Evolutionary conservation across 2,329 filamentous ascomycete genomes (phyloP), one percentile per base, ranked within the genome.

Genomic region (Truncatella angustata): DNA sequence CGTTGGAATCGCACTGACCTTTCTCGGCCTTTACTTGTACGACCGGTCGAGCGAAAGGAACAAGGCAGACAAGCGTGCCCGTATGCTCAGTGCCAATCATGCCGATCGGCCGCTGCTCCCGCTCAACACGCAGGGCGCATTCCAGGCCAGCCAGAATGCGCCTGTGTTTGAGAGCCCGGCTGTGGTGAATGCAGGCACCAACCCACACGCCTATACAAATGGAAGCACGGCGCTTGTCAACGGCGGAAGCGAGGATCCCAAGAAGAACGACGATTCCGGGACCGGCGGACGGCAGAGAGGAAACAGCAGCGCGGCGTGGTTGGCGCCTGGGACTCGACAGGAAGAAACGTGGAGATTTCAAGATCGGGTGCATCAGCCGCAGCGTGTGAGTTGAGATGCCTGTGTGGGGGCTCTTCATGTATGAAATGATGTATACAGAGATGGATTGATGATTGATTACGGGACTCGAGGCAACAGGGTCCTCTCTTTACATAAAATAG

Each of bases 21-120:
- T 97, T 66, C 63, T 96, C 26, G 94, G 94, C 0, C 79, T 99
- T 12, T 99, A 97, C 67, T 81, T 99, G 36, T 99, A 99, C 70
- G 94, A 99, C 70, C 86, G 94, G 54, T 96, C 91, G 16, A 92
- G 85, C 63, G 88, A 95, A 65, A 88, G 88, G 60, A 91, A 90
- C 64, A 92, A 92, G 67, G 91, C 90, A 30, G 92, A 97, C 66
- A 86, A 87, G 60, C 86, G 87, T 58, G 91, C 90, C 3, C 85
- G 87, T 59, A 81, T 85, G 61, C 82, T 90, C 63, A 79, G 79
- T 18, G 72, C 72, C 44, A 71, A 67, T 23, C 74, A 76, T 30
- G 55, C 53, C 34, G 63, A 64, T 14, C 76, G 80, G 9, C 76
- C 85, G 2, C 69, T 96, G 14, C 74, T 96, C 24, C 91, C 91